These are phyloP conservation scores for Monilinia aucupariae DNA, from an alignment of 2,329 filamentous ascomycete genomes.

Conservation along the genomic window DNA sequence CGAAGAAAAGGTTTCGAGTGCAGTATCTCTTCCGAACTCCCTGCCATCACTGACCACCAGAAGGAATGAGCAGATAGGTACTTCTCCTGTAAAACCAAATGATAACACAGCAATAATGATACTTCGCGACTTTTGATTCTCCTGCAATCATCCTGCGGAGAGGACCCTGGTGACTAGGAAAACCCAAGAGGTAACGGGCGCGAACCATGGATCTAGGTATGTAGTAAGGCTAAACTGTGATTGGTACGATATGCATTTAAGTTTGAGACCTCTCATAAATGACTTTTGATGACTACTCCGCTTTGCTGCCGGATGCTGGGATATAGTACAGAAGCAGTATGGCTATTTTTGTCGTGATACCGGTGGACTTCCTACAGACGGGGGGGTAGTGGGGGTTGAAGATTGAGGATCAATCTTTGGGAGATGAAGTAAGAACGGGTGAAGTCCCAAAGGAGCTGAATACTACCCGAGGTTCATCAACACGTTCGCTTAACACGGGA, in stretches of 20 bases:
- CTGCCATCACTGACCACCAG: not conserved
- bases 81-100: not conserved
- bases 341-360: not conserved
- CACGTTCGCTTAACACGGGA: no score
- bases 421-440: not conserved
- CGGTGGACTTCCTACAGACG: not conserved
- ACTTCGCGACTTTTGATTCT: not conserved
- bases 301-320: not conserved
- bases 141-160: not conserved
- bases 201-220: not conserved
- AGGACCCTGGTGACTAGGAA: not conserved
- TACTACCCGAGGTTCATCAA: not conserved
- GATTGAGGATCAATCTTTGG: not conserved
- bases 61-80: not conserved
- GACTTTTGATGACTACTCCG: not conserved
- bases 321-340: not conserved
- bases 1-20: not conserved
- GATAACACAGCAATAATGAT: no score
- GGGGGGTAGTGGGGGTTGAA: not conserved
- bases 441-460: not conserved
- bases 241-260: not conserved
- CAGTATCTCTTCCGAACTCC: not conserved
- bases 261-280: not conserved
- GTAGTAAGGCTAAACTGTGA: not conserved
- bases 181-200: not conserved